A percentile compares a stretch with the other conserved stretches of the same genome.
These are phyloP conservation scores for Colletotrichum coccodes DNA, from an alignment of 2,329 filamentous ascomycete genomes.

Conservation along the genomic window DNA sequence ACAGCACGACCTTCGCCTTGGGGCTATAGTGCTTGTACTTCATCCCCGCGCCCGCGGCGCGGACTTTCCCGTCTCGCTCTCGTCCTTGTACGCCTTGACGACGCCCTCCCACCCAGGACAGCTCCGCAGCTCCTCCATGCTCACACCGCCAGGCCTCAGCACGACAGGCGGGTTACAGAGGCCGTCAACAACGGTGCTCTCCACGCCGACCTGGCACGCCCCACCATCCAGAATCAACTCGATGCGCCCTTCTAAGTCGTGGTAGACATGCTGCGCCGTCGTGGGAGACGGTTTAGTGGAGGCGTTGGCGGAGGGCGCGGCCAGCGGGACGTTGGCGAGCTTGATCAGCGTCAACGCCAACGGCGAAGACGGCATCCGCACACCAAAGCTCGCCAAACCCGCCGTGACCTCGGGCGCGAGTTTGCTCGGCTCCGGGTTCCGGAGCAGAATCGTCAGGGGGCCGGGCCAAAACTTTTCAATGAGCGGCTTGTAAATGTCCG, in stretches of 20 bases:
- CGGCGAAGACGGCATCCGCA: conserved; percentile 85
- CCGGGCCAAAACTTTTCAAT: conserved; percentile 93
- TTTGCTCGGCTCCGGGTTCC: conserved; percentile 73
- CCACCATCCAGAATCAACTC: conserved; percentile 91
- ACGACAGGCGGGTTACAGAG: conserved; percentile 83
- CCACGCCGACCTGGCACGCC: conserved; percentile 86
- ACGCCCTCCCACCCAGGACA: conserved; percentile 86
- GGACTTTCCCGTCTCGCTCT: conserved; percentile 70
- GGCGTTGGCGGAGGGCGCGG: conserved; percentile 93
- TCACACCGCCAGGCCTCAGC: conserved; percentile 86
- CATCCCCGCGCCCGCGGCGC: conserved; percentile 91
- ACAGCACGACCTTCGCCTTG: conserved; percentile 85
- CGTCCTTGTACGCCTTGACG: conserved; percentile 81
- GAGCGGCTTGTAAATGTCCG: conserved; percentile 79
- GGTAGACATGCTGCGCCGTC: conserved; percentile 85
- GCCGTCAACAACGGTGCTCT: conserved; percentile 97
- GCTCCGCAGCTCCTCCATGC: conserved; percentile 79
- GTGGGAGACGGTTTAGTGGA: conserved; percentile 95
- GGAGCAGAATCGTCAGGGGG: conserved; percentile 89
- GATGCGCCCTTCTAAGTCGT: conserved; percentile 86
- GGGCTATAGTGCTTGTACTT: conserved; percentile 99
- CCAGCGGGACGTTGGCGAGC: conserved; percentile 80
- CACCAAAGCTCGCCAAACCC: conserved; percentile 85
- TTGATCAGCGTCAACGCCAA: conserved; percentile 91
- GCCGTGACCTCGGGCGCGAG: conserved; percentile 95